Base-by-base conservation (phyloP, 2,329 filamentous ascomycete species). In the Colletotrichum falcatum region DNA sequence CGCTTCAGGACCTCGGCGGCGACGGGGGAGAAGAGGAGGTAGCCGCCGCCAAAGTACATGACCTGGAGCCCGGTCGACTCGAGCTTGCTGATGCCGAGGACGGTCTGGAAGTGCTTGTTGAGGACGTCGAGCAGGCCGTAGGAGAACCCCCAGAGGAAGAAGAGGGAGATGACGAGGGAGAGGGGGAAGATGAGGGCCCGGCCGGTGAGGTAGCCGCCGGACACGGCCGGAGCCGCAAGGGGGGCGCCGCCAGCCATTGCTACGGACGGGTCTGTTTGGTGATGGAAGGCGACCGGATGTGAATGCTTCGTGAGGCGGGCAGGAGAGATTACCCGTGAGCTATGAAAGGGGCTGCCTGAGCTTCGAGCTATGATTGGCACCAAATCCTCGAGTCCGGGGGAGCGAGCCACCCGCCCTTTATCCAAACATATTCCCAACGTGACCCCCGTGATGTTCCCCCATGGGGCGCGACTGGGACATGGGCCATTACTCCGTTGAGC, bases 61-160 rank as follows among this genome's bases (percentile, higher is more conserved):
- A 88, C 83, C 48, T 81, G 79, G 26, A 81, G 81, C 74, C 78
- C 83, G 64, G 80, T 83, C 48, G 73, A 73, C 73, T 83, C 77
- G 61, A 82, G 78, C 68, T 77, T 78, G 20, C 81, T 82, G 65
- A 86, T 85, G 66, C 80, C 76, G 49, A 86, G 76, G 1, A 83
- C 82, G 33, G 79, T 82, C 69, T 86, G 84, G 77, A 86, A 86
- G 74, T 86, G 84, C 60, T 83, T 83, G 73, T 86, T 86, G 65
- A 86, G 76, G 5, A 72, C 70, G 39, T 72, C 70, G 54, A 72
- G 70, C 16, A 72, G 70, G 48, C 70, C 70, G 66, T 72, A 72
- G 46, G 70, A 70, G 61, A 72, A 72, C 11, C 70, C 70, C 70
- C 70, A 72, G 44, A 72, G 70, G 62, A 72, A 72, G 58, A 72